A percentile compares a stretch with the other conserved stretches of the same genome.
Evolutionary conservation across 768 basidiomycete species (phyloP).

Genomic region (Boletus subcaerulescens): DNA sequence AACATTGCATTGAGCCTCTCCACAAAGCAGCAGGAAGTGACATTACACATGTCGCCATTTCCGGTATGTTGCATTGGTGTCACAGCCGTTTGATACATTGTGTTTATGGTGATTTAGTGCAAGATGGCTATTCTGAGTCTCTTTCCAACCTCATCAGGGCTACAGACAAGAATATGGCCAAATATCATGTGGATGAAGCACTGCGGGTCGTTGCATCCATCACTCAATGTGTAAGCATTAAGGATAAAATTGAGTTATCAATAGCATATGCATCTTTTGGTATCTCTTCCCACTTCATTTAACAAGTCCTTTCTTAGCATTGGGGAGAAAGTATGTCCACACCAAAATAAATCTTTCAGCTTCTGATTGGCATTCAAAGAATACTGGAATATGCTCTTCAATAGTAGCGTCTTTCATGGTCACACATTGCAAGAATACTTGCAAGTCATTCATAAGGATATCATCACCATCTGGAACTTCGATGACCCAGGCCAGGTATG

Average conservation of each 20-base stretch:
- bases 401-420: slow-evolving; percentile 3
- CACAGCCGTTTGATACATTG: background rate
- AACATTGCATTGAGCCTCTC: slow-evolving; percentile 6
- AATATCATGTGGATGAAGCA: slow-evolving; percentile 5
- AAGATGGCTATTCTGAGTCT: background rate
- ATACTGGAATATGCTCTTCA: slow-evolving; percentile 11
- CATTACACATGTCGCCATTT: background rate
- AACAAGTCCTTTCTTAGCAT: background rate
- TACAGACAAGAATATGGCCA: slow-evolving; percentile 4
- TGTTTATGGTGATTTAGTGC: slow-evolving; percentile 1
- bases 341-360: too few relatives aligned
- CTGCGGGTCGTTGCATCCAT: slow-evolving; percentile 7
- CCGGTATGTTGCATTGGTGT: slow-evolving; percentile 1
- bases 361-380: background rate
- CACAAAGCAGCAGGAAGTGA: background rate
- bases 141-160: background rate
- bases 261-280: slow-evolving; percentile 1
- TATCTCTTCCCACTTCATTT: background rate
- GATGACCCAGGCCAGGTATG: slow-evolving; percentile 10
- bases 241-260: slow-evolving; percentile 12
- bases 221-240: slow-evolving; percentile 14
- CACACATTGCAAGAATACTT: slow-evolving; percentile 11
- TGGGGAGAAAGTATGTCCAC: slow-evolving; percentile 10
- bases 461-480: slow-evolving; percentile 12
- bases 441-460: slow-evolving; percentile 8